These are phyloP conservation scores for Cutaneotrichosporon mucoides DNA, from an alignment of 1,284 basidiomycete genomes.

Conservation along the genomic window DNA sequence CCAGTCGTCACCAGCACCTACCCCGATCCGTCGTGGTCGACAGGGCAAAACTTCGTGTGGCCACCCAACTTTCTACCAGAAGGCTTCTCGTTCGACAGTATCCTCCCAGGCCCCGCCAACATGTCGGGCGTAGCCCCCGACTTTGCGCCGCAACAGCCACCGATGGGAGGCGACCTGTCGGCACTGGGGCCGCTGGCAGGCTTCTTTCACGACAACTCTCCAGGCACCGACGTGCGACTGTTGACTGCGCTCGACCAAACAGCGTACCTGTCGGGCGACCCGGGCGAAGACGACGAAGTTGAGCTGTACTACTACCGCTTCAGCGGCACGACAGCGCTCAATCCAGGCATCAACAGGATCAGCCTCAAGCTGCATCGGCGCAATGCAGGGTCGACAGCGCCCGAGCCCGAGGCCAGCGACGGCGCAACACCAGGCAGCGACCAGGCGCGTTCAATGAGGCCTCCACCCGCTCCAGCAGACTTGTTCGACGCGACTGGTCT, in stretches of 20 bases:
- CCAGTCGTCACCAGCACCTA: no score
- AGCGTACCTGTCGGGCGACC: conserved; percentile 50
- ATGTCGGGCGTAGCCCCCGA: no score
- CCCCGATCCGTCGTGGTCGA: not conserved
- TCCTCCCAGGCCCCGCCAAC: not conserved
- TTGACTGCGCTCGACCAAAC: conserved; percentile 48
- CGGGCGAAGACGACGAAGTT: conserved; percentile 43
- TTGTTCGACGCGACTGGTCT: conserved; percentile 46
- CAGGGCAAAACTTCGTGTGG: conserved; percentile 2
- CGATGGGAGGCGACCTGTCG: not conserved
- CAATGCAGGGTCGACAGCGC: not conserved
- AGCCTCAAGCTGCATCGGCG: conserved; percentile 48
- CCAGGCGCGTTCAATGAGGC: conserved; percentile 6
- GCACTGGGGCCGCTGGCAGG: not conserved
- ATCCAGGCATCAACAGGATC: conserved; percentile 51
- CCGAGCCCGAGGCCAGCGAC: conserved; percentile 21
- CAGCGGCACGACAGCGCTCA: conserved; percentile 45
- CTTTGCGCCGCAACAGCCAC: not conserved
- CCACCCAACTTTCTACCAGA: conserved; percentile 9
- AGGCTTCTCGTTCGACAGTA: conserved; percentile 5
- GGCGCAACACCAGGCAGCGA: conserved; percentile 6
- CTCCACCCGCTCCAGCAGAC: conserved; percentile 23
- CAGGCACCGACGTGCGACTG: conserved; percentile 32
- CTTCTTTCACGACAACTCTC: conserved; percentile 18
- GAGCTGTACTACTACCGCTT: conserved; percentile 51